phyloP scores from a whole-genome alignment of 208 protist species.

The Trypanosoma boissoni region DNA sequence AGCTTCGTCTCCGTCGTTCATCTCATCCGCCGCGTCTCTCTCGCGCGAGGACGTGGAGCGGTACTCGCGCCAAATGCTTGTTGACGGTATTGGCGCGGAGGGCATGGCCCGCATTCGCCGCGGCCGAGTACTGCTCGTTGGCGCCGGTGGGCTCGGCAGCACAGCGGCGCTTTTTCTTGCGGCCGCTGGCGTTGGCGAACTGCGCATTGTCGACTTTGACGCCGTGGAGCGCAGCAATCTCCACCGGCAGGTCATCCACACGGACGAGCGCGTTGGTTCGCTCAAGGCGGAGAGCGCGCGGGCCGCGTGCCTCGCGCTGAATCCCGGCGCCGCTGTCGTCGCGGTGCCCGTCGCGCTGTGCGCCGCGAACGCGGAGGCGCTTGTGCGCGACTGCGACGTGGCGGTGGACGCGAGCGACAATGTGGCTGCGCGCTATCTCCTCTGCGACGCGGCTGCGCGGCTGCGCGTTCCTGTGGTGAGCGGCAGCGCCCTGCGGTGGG shows the following conservation, averaged over 20 bases:
- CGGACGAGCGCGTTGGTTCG: slow-evolving; percentile 39
- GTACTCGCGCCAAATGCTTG: slow-evolving; percentile 88
- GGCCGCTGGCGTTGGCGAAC: slow-evolving; percentile 87
- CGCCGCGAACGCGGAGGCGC: slow-evolving; percentile 61
- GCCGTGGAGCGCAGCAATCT: slow-evolving; percentile 92
- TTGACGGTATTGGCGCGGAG: slow-evolving; percentile 74
- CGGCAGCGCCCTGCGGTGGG: slow-evolving; percentile 92
- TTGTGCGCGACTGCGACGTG: slow-evolving; percentile 80
- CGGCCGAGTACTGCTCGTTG: slow-evolving; percentile 84
- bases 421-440: slow-evolving; percentile 90
- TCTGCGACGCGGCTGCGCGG: slow-evolving; percentile 94
- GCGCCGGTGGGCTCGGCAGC: slow-evolving; percentile 93
- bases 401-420: slow-evolving; percentile 94
- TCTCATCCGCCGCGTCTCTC: slow-evolving; percentile 31
- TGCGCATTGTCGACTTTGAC: slow-evolving; percentile 93
- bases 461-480: slow-evolving; percentile 87
- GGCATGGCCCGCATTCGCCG: slow-evolving; percentile 68
- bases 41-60: slow-evolving; percentile 73
- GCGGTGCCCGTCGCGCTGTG: slow-evolving; percentile 39
- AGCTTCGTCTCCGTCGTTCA: slow-evolving; percentile 7
- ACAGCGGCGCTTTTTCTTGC: slow-evolving; percentile 92
- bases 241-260: slow-evolving; percentile 94
- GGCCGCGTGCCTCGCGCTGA: slow-evolving; percentile 58
- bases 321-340: slow-evolving; percentile 43
- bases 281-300: slow-evolving; percentile 86